phyloP scores from a whole-genome alignment of 1,139 yeast genomes.

The Yamadazyma friedrichii region DNA sequence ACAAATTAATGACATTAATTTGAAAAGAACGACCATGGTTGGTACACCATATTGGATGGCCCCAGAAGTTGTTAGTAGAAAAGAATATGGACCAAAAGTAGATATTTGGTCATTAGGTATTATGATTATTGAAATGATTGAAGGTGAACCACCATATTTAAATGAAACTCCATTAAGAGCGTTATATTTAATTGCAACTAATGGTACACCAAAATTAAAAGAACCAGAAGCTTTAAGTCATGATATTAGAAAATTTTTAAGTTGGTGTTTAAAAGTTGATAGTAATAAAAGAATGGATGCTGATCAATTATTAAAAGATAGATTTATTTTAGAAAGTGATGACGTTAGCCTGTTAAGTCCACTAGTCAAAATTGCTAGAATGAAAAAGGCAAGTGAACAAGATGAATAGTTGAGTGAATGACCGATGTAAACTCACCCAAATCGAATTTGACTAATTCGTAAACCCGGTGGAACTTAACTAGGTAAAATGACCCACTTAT shows the following conservation, averaged over 20 bases:
- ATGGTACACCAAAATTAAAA: constrained; percentile 90
- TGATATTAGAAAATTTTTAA: constrained; percentile 65
- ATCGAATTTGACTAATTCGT: too few species aligned
- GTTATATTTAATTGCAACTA: constrained; percentile 87
- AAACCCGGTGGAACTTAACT: too few species aligned
- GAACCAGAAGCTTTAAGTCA: constrained; percentile 81
- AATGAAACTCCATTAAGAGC: constrained; percentile 95
- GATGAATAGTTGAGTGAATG: constrained; percentile 6
- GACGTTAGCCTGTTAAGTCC: constrained; percentile 78
- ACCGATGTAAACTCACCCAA: constrained; percentile 1
- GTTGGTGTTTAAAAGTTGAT: constrained; percentile 81
- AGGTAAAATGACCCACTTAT: too few species aligned
- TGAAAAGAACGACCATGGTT: constrained; percentile 94
- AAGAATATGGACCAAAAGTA: constrained; percentile 95
- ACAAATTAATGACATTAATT: constrained; percentile 80
- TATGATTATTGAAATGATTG: constrained; percentile 96
- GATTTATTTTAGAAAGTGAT: constrained; percentile 72
- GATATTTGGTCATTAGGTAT: constrained; percentile 98
- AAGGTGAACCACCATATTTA: constrained; percentile 97
- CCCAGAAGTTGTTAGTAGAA: constrained; percentile 92
- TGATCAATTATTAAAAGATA: constrained; percentile 66
- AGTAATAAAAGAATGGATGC: constrained; percentile 85
- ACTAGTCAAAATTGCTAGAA: constrained; percentile 80
- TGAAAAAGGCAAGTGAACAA: constrained; percentile 55
- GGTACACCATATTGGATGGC: constrained; percentile 99